phyloP scores from a whole-genome alignment of 23 red algal species.

The Gracilaria domingensis region DNA sequence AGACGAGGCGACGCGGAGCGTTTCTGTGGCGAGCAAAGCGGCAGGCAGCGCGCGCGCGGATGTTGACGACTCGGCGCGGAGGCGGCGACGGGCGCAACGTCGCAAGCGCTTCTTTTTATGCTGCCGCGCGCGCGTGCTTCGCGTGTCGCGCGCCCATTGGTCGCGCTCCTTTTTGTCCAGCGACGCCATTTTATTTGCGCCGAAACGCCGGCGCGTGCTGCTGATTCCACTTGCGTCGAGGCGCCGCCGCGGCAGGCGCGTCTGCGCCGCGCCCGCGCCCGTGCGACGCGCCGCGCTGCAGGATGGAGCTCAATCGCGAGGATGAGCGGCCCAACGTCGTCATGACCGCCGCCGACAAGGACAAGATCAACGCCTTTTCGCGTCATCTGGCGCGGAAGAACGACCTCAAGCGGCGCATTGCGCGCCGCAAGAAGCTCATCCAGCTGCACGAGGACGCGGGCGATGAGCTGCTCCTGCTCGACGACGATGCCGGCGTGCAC shows the following conservation, averaged over 20 bases:
- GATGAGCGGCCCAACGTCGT: conserved; percentile 71
- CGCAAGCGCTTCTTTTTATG: background rate
- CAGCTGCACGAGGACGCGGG: conserved; percentile 69
- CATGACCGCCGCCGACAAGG: conserved; percentile 62
- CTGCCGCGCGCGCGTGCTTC: background rate
- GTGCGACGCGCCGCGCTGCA: no score
- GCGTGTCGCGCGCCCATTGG: background rate
- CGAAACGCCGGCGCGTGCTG: no score
- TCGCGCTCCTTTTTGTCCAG: background rate
- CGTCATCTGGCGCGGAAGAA: conserved; percentile 54
- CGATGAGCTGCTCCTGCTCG: conserved; percentile 63
- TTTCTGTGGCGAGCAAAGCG: background rate
- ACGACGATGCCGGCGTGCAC: conserved; percentile 62
- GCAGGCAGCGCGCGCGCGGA: background rate
- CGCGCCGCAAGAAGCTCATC: conserved; percentile 60
- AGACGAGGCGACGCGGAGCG: background rate
- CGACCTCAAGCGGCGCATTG: conserved; percentile 40
- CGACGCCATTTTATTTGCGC: background rate
- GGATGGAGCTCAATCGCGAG: conserved; percentile 60
- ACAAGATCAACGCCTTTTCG: conserved; percentile 62
- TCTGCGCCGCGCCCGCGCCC: no score
- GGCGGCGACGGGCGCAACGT: no score
- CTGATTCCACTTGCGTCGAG: no score
- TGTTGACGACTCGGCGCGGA: no score
- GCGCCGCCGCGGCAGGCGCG: no score